Conservation (phyloP, 2,329 filamentous ascomycete species). For the Colletotrichum ledebouriae region DNA sequence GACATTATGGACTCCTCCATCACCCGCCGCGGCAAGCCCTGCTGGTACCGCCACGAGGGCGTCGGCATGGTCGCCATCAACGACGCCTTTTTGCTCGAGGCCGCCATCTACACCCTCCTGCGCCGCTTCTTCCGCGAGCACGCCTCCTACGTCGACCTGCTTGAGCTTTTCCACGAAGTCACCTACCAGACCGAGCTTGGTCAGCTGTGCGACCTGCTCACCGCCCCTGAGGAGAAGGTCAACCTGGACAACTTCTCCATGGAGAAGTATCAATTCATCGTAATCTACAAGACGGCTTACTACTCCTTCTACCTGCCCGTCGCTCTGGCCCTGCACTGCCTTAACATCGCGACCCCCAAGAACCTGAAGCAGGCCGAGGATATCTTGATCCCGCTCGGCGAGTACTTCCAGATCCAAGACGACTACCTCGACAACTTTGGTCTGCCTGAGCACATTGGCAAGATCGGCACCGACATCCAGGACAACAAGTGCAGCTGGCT, state of each 20-base stretch:
- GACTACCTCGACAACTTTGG: slow-evolving; percentile 99
- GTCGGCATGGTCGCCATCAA: slow-evolving; percentile 99
- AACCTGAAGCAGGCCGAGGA: slow-evolving; percentile 92
- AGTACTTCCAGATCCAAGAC: slow-evolving; percentile 99
- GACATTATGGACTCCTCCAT: slow-evolving; percentile 99
- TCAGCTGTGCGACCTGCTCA: slow-evolving; percentile 94
- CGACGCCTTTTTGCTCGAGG: slow-evolving; percentile 96
- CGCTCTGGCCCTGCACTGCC: slow-evolving; percentile 87
- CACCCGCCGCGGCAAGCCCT: slow-evolving; percentile 92
- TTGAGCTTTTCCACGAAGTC: slow-evolving; percentile 97
- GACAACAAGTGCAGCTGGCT: slow-evolving; percentile 99
- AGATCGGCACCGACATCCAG: slow-evolving; percentile 98
- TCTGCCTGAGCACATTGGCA: slow-evolving; percentile 91
- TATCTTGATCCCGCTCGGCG: slow-evolving; percentile 95
- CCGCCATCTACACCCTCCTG: slow-evolving; percentile 88
- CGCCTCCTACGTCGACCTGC: slow-evolving; percentile 87
- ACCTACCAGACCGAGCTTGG: slow-evolving; percentile 96
- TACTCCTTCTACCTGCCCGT: slow-evolving; percentile 99
- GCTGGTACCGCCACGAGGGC: slow-evolving; percentile 92
- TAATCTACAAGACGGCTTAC: slow-evolving; percentile 99
- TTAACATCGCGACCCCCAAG: slow-evolving; percentile 85
- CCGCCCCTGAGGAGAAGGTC: slow-evolving; percentile 92
- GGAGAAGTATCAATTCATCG: slow-evolving; percentile 97
- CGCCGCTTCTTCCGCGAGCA: slow-evolving; percentile 94
- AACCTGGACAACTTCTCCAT: slow-evolving; percentile 96